These are phyloP conservation scores for Amniculicola lignicola DNA, from an alignment of 495 filamentous ascomycete genomes.

Conservation along the genomic window DNA sequence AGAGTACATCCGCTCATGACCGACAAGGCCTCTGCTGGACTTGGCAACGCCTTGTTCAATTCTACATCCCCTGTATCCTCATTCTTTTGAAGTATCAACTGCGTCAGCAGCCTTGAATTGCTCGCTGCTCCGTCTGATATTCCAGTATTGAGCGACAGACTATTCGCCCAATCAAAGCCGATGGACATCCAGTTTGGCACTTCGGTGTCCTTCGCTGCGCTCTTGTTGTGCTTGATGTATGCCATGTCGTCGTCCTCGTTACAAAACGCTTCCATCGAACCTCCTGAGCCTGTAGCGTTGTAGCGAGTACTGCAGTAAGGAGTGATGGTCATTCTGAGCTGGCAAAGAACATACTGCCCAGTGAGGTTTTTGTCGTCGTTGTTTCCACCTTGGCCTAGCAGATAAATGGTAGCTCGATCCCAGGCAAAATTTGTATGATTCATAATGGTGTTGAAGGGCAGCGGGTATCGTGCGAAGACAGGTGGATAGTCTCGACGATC, in stretches of 20 bases:
- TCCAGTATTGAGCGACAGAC: slow-evolving; percentile 60
- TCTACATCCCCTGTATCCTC: slow-evolving; percentile 1
- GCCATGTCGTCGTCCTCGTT: slow-evolving; percentile 53
- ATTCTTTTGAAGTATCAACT: slow-evolving; percentile 43
- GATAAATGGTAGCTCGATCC: slow-evolving; percentile 55
- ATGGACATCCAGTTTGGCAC: slow-evolving; percentile 58
- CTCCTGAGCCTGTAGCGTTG: slow-evolving; percentile 55
- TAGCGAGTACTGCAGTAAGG: slow-evolving; percentile 62
- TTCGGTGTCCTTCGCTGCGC: slow-evolving; percentile 38
- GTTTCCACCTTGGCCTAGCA: slow-evolving; percentile 54
- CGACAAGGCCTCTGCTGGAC: slow-evolving; percentile 63
- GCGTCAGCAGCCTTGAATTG: slow-evolving; percentile 62
- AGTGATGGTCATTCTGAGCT: slow-evolving; percentile 56
- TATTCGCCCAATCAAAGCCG: slow-evolving; percentile 54
- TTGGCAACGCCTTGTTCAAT: slow-evolving; percentile 52
- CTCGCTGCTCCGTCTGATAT: slow-evolving; percentile 56
- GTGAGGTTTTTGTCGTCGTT: slow-evolving; percentile 15
- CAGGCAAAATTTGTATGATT: slow-evolving; percentile 47
- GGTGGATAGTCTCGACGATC: slow-evolving; percentile 50
- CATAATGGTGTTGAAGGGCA: slow-evolving; percentile 61
- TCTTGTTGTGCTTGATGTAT: slow-evolving; percentile 47
- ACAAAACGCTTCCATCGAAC: slow-evolving; percentile 54
- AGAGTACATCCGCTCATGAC: slow-evolving; percentile 64
- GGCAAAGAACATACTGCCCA: slow-evolving; percentile 59
- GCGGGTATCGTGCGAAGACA: slow-evolving; percentile 61